Evolutionary conservation across 2,329 filamentous ascomycete species (phyloP), one percentile per base, ranked within the genome.

Genomic region (Colletotrichum trifolii): DNA sequence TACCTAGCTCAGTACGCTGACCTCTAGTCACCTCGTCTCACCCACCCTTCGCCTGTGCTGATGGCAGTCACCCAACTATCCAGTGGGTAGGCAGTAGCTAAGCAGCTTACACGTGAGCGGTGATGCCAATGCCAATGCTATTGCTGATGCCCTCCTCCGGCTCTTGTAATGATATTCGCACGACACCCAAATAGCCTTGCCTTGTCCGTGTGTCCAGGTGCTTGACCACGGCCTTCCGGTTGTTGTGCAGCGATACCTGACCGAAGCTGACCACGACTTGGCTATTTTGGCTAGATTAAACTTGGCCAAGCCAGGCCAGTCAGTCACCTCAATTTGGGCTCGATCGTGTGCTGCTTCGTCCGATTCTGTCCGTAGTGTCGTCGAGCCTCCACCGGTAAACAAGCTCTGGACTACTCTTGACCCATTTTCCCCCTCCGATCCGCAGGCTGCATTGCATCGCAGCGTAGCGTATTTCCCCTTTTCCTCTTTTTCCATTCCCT

Each of bases 201-300:
- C 48, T 38, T 48, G 63, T 63, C 63, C 17, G 52, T 62, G 58
- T 53, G 15, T 52, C 15, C 47, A 40, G 33, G 25, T 17, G 25
- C 43, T 43, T 54, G 25, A 48, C 47, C 47, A 33, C 48, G 52
- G 35, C 52, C 58, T 46, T 47, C 40, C 59, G 33, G 36, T 57
- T 55, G 58, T 57, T 13, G 42, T 42, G 52, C 47, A 56, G 52
- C 52, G 52, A 53, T 40, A 52, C 42, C 40, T 53, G 58, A 53
- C 42, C 46, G 42, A 43, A 40, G 43, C 17, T 48, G 52, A 34
- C 42, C 47, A 61, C 49, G 38, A 36, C 25, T 46, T 43, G 12
- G 48, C 49, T 54, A 17, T 25, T 25, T 25, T 25, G 4, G 25
- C 25, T 25, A 25, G 3, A 25, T 25, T 25, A 25, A 25, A 25